phyloP scores from a whole-genome alignment of 1,284 basidiomycete genomes.

The Tilletia indica region DNA sequence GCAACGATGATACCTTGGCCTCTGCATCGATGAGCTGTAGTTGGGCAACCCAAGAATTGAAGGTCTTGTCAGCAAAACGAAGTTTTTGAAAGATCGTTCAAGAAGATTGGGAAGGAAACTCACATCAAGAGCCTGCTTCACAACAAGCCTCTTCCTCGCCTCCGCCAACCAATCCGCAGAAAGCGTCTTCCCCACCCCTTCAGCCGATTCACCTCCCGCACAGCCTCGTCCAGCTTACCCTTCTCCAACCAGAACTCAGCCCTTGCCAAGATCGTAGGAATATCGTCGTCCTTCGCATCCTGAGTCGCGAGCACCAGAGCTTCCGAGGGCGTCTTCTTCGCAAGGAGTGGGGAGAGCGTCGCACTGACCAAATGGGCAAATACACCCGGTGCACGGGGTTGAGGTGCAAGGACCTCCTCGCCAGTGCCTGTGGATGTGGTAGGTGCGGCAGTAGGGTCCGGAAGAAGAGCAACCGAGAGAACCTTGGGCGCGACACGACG shows the following conservation, averaged over 20 bases:
- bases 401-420: background rate
- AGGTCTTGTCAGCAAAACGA: background rate
- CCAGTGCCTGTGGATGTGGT: background rate
- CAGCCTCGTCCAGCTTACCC: constrained; percentile 87
- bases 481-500: constrained; percentile 80
- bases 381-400: constrained; percentile 69
- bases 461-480: constrained; percentile 83
- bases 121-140: constrained; percentile 80
- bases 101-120: constrained; percentile 59
- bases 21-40: constrained; percentile 72
- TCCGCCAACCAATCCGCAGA: constrained; percentile 89
- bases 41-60: constrained; percentile 51
- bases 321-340: constrained; percentile 67
- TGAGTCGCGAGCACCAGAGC: constrained; percentile 49
- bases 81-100: no score
- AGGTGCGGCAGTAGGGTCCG: constrained; percentile 61
- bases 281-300: constrained; percentile 65
- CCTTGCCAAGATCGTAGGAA: constrained; percentile 78
- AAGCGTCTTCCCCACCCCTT: constrained; percentile 72
- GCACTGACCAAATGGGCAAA: constrained; percentile 81
- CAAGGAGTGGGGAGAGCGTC: constrained; percentile 72
- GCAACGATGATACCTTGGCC: constrained; percentile 65
- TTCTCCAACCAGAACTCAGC: constrained; percentile 87
- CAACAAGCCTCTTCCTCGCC: constrained; percentile 81
- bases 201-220: constrained; percentile 87